Percentiles rank a stretch among this genome's conserved stretches.
These are phyloP conservation scores for Xylariaceae sp. DNA, from an alignment of 2,329 filamentous ascomycete species.

Conservation along the genomic window DNA sequence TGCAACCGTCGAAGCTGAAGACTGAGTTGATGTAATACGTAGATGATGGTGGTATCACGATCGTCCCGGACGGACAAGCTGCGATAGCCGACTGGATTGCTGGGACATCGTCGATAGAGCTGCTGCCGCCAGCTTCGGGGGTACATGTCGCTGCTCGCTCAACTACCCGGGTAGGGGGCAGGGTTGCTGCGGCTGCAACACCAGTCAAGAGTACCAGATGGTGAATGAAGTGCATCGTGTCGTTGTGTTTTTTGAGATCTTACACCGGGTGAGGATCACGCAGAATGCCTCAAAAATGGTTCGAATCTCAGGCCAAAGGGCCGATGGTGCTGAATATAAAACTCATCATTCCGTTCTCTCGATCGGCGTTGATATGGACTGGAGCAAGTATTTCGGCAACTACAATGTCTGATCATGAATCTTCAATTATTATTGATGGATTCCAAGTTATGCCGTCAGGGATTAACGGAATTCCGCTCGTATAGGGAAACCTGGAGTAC, in stretches of 20 bases:
- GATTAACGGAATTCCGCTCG: conserved; percentile 2
- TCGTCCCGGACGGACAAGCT: conserved; percentile 14
- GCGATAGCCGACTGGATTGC: conserved; percentile 14
- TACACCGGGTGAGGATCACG: not conserved
- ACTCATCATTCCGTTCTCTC: not conserved
- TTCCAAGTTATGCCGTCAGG: conserved; percentile 11
- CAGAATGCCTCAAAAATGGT: not conserved
- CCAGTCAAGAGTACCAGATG: not conserved
- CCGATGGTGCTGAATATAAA: not conserved
- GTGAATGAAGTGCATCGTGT: not conserved
- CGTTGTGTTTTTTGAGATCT: too few relatives aligned
- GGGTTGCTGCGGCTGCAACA: not conserved
- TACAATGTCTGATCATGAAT: not conserved
- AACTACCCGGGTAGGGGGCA: conserved; percentile 5
- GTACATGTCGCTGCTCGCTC: conserved; percentile 15
- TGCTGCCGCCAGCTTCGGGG: conserved; percentile 10
- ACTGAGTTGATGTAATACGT: conserved; percentile 17
- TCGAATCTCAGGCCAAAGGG: not conserved
- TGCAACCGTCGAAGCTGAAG: conserved; percentile 13
- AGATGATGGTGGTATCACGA: conserved; percentile 10
- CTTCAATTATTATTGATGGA: conserved; percentile 14
- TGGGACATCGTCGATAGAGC: conserved; percentile 15
- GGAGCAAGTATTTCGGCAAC: not conserved
- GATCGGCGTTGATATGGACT: not conserved
- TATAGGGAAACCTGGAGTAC: not conserved